Percentiles rank a stretch among this genome's conserved stretches.
phyloP scores from a whole-genome alignment of 306 rosid species.

The Malus domestica region DNA sequence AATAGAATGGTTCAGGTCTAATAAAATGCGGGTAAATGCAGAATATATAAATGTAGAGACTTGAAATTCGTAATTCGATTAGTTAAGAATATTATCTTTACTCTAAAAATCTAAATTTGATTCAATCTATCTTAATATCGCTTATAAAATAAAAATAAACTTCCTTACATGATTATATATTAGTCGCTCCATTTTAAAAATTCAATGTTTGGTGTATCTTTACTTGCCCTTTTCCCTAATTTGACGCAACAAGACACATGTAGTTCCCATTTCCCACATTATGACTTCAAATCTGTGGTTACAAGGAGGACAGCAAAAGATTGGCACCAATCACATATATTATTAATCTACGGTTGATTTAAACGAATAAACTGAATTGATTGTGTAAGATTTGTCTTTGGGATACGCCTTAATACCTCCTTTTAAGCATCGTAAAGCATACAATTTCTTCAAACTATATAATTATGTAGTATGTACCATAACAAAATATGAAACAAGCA shows the following conservation, averaged over 20 bases:
- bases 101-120: too few relatives aligned
- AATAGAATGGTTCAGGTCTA: too few relatives aligned
- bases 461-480: not conserved
- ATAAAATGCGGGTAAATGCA: too few relatives aligned
- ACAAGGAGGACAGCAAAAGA: not conserved
- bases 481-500: not conserved
- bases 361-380: too few relatives aligned
- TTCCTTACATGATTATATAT: too few relatives aligned
- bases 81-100: too few relatives aligned
- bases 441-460: not conserved
- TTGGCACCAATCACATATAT: not conserved
- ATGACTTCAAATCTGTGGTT: not conserved
- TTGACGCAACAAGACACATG: not conserved
- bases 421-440: not conserved
- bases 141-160: too few relatives aligned
- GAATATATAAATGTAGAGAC: too few relatives aligned
- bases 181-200: not conserved
- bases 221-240: not conserved
- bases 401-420: not conserved
- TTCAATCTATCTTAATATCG: too few relatives aligned
- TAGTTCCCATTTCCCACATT: not conserved
- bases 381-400: not conserved
- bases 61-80: fast-evolving
- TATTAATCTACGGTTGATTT: not conserved
- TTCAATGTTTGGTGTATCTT: not conserved